Evolutionary conservation across 495 filamentous ascomycete species (phyloP).

Genomic region (Aspergillus carlsbadensis): DNA sequence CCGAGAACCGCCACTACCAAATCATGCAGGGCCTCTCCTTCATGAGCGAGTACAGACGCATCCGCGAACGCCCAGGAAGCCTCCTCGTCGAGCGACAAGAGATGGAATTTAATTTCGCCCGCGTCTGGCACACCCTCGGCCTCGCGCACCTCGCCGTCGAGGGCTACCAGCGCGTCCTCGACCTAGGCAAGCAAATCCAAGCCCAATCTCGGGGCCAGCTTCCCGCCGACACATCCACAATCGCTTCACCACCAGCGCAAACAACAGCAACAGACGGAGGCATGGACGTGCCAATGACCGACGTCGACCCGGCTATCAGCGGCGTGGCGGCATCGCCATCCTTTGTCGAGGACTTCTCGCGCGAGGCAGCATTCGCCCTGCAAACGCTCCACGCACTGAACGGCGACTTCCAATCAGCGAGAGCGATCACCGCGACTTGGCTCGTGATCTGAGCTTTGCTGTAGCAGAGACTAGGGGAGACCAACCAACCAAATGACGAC

Average conservation of each 20-base stretch:
- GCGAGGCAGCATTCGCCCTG: conserved; percentile 76
- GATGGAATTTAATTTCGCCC: conserved; percentile 84
- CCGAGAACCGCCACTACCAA: conserved; percentile 83
- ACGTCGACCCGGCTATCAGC: conserved; percentile 14
- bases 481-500: too few species aligned
- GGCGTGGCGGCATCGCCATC: conserved; percentile 11
- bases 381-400: conserved; percentile 64
- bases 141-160: conserved; percentile 73
- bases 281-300: conserved; percentile 30
- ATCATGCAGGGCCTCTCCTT: conserved; percentile 83
- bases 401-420: conserved; percentile 58
- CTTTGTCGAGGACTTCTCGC: conserved; percentile 60
- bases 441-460: conserved; percentile 14
- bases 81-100: conserved; percentile 64
- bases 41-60: conserved; percentile 72
- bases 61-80: conserved; percentile 35
- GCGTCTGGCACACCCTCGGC: conserved; percentile 78
- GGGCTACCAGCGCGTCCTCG: conserved; percentile 64
- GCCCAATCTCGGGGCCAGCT: conserved; percentile 13
- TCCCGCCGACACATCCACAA: background rate
- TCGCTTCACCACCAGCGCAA: conserved; percentile 5
- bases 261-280: background rate
- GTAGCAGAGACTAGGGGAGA: background rate
- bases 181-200: conserved; percentile 44
- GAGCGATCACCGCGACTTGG: conserved; percentile 55